Evolutionary conservation across 768 basidiomycete genomes (phyloP).

Genomic region (Mycena vitilis): DNA sequence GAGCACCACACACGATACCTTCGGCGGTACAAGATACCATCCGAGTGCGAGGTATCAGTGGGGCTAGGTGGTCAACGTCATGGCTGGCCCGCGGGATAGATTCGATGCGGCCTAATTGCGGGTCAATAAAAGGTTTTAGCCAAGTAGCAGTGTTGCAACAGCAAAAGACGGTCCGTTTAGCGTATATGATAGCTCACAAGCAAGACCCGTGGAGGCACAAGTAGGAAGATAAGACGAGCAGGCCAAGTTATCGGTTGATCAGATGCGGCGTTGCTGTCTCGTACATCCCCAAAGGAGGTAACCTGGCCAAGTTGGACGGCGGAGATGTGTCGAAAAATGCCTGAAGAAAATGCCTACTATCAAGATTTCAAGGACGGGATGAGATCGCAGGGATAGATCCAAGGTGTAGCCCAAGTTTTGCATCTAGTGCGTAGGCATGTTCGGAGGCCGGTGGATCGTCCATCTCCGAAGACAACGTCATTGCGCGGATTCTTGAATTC

Average conservation of each 20-base stretch:
- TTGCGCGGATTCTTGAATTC: no score
- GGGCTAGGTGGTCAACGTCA: background rate
- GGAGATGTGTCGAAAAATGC: no score
- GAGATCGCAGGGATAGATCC: no score
- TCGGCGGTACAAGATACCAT: slow-evolving; percentile 13
- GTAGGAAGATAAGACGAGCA: slow-evolving; percentile 1
- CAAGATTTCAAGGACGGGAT: no score
- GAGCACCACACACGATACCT: background rate
- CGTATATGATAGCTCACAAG: slow-evolving; percentile 3
- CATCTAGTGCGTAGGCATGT: no score
- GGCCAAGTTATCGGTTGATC: slow-evolving; percentile 17
- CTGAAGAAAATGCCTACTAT: no score
- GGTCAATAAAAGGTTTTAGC: background rate
- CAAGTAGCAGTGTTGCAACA: background rate
- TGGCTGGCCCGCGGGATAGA: background rate
- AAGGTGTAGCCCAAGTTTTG: no score
- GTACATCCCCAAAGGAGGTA: background rate
- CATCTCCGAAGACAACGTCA: no score
- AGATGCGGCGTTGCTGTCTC: background rate
- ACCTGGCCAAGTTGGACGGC: background rate
- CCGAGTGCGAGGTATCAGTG: no score
- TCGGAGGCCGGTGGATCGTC: no score
- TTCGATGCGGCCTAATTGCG: background rate
- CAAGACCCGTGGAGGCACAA: slow-evolving; percentile 8
- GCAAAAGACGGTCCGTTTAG: background rate